These are phyloP conservation scores for Durio zibethinus DNA, from an alignment of 345 rosid species.

Conservation along the genomic window DNA sequence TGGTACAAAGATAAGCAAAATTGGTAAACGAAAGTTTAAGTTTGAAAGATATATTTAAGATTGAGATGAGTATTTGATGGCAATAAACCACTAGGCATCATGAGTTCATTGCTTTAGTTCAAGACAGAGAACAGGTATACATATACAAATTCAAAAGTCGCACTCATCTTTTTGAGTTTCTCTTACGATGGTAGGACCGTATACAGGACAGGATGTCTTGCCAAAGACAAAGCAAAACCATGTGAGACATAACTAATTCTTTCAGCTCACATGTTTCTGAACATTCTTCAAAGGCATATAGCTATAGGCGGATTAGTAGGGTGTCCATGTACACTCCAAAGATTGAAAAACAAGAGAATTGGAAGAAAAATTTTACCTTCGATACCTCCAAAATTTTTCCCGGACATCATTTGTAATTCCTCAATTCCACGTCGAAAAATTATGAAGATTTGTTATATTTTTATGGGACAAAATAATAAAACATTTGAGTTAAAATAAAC, in stretches of 20 bases:
- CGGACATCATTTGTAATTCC: no score
- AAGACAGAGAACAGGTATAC: not conserved
- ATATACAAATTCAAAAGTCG: not conserved
- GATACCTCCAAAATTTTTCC: no score
- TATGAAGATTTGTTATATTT: no score
- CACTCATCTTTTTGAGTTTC: not conserved
- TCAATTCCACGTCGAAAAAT: no score
- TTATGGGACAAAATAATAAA: no score
- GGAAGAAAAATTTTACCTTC: no score
- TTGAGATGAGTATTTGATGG: slow-evolving; percentile 1
- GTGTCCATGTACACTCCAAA: no score
- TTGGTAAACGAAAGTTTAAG: not conserved
- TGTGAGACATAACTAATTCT: slow-evolving; percentile 16
- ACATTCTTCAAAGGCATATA: not conserved
- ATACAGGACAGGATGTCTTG: not conserved
- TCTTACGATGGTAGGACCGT: slow-evolving; percentile 10
- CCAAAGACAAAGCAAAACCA: slow-evolving; percentile 19
- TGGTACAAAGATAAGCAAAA: slow-evolving; percentile 7
- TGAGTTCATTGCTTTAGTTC: slow-evolving; percentile 1
- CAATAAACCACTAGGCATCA: not conserved
- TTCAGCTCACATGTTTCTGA: slow-evolving; percentile 12
- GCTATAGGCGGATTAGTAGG: no score
- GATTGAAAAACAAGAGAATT: no score
- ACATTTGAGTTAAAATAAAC: no score
- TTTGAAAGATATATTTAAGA: not conserved